A percentile compares a stretch with the other conserved stretches of the same genome.
Evolutionary conservation across 768 basidiomycete genomes (phyloP).

Genomic region (Cystofilobasidium ferigula): DNA sequence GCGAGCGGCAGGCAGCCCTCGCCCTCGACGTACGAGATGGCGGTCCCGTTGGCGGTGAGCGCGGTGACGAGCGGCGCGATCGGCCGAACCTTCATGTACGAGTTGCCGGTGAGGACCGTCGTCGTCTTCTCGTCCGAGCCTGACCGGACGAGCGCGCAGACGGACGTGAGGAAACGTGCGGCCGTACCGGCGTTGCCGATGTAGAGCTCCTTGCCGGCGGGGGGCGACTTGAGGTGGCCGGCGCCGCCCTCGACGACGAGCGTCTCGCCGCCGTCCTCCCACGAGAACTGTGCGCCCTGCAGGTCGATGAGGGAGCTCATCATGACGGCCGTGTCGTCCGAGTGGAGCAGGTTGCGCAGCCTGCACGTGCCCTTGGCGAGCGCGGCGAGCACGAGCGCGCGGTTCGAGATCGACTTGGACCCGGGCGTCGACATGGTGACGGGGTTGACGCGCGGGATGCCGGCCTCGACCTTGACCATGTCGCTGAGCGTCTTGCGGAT

Average conservation of each 20-base stretch:
- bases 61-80: conserved; percentile 91
- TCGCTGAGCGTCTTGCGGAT: conserved; percentile 74
- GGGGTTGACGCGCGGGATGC: conserved; percentile 51
- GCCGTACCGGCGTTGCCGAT: conserved; percentile 96
- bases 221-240: conserved; percentile 64
- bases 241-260: conserved; percentile 80
- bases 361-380: conserved; percentile 78
- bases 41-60: conserved; percentile 64
- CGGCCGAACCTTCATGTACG: conserved; percentile 96
- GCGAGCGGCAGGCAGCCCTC: conserved; percentile 78
- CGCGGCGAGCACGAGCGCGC: conserved; percentile 84
- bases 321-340: conserved; percentile 98
- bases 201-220: conserved; percentile 75
- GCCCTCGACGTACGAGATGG: conserved; percentile 65
- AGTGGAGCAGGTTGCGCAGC: conserved; percentile 81
- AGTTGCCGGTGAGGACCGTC: conserved; percentile 90
- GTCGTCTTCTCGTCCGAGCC: conserved; percentile 30
- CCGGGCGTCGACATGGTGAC: conserved; percentile 80
- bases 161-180: conserved; percentile 90
- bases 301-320: conserved; percentile 84
- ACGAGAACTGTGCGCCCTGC: conserved; percentile 83
- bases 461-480: conserved; percentile 63
- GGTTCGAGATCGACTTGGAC: conserved; percentile 91
- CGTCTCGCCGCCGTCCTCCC: conserved; percentile 95
- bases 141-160: conserved; percentile 71